A percentile compares a stretch with the other conserved stretches of the same genome.
Evolutionary conservation across 1,284 basidiomycete genomes (phyloP).

Genomic region (Pisolithus thermaeus): DNA sequence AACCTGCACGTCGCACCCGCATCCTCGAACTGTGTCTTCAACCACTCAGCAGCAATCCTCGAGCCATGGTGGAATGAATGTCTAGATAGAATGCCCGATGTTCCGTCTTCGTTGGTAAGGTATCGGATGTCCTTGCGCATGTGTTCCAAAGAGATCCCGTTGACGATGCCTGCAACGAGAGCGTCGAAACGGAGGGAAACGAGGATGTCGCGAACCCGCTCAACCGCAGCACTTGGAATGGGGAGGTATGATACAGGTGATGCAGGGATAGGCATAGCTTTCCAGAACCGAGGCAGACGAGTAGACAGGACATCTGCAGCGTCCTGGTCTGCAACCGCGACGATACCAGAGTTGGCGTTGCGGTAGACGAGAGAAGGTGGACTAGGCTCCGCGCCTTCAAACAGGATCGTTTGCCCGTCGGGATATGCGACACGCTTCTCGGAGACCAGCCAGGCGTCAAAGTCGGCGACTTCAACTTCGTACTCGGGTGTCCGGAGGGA

Average conservation of each 20-base stretch:
- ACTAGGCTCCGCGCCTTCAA: conserved; percentile 2
- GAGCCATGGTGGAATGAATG: conserved; percentile 76
- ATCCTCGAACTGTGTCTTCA: conserved; percentile 63
- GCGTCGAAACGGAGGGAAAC: conserved; percentile 51
- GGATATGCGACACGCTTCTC: conserved; percentile 14
- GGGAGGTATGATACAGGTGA: conserved; percentile 43
- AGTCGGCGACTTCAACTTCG: conserved; percentile 28
- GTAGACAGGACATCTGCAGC: conserved; percentile 31
- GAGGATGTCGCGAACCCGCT: conserved; percentile 46
- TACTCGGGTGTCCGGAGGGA: conserved; percentile 29
- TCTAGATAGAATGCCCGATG: conserved; percentile 61
- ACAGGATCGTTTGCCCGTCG: conserved; percentile 18
- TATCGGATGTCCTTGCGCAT: conserved; percentile 70
- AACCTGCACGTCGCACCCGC: conserved; percentile 71
- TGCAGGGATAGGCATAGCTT: conserved; percentile 45
- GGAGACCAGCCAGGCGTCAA: conserved; percentile 23
- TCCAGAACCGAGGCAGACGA: conserved; percentile 58
- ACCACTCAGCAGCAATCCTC: conserved; percentile 66
- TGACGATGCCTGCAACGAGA: conserved; percentile 54
- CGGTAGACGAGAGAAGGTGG: conserved; percentile 13
- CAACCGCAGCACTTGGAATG: conserved; percentile 46
- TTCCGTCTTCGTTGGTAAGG: conserved; percentile 74
- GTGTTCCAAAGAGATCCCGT: conserved; percentile 54
- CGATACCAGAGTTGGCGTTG: conserved; percentile 13
- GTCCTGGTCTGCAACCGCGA: conserved; percentile 15